phyloP scores from a whole-genome alignment of 257 asterid genomes.

The Linderniella brevidens region DNA sequence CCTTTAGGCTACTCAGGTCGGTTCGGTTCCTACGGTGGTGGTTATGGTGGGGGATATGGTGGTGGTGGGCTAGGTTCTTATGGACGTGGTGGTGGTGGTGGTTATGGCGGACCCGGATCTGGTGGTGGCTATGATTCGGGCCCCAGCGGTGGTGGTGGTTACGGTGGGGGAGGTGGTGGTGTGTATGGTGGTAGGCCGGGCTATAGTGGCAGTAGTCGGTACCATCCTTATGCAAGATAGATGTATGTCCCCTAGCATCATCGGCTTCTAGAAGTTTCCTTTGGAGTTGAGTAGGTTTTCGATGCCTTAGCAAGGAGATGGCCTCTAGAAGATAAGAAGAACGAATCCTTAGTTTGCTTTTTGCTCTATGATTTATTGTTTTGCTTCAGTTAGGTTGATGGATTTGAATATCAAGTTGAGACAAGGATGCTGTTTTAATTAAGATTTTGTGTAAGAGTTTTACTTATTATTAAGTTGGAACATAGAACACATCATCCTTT shows the following conservation, averaged over 20 bases:
- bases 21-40: slow-evolving; percentile 65
- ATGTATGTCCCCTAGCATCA: slow-evolving; percentile 36
- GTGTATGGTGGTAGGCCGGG: slow-evolving; percentile 89
- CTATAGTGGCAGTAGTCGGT: slow-evolving; percentile 83
- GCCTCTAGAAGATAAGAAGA: too few species aligned
- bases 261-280: too few species aligned
- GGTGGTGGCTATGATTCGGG: slow-evolving; percentile 70
- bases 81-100: slow-evolving; percentile 72
- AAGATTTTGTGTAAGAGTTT: too few species aligned
- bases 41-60: slow-evolving; percentile 10
- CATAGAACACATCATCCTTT: too few species aligned
- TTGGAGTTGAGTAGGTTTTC: too few species aligned
- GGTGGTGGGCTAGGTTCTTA: slow-evolving; percentile 65
- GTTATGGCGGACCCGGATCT: slow-evolving; percentile 59
- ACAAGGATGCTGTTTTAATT: too few species aligned
- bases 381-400: too few species aligned
- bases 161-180: slow-evolving; percentile 66
- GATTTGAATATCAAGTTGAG: too few species aligned
- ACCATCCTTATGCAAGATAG: slow-evolving; percentile 93
- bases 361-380: too few species aligned
- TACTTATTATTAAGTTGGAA: too few species aligned
- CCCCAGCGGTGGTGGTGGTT: slow-evolving; percentile 72
- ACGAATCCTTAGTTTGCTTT: too few species aligned
- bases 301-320: too few species aligned
- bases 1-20: slow-evolving; percentile 69